Conservation (phyloP, 768 basidiomycete genomes). For the Galerina sulciceps region DNA sequence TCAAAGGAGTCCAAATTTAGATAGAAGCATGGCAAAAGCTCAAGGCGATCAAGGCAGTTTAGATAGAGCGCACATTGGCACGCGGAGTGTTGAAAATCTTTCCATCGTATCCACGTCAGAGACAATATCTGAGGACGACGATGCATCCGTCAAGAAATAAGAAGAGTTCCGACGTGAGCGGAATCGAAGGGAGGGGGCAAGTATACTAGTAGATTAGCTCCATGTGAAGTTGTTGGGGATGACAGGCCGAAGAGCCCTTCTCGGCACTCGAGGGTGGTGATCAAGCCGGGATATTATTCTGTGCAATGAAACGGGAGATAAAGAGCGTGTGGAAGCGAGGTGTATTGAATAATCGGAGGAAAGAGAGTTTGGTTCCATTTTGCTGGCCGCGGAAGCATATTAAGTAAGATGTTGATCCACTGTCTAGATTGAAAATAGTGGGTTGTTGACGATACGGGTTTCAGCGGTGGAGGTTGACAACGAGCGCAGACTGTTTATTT, state of each 20-base stretch:
- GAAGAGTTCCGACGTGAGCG: slow-evolving; percentile 19
- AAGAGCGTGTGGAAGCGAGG: no score
- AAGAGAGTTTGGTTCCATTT: slow-evolving; percentile 6
- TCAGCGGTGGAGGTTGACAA: neutral
- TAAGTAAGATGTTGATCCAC: neutral
- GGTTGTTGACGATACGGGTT: neutral
- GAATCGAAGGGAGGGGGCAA: slow-evolving; percentile 4
- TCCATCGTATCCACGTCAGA: slow-evolving; percentile 12
- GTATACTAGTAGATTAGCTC: neutral
- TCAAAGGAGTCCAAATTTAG: slow-evolving; percentile 1
- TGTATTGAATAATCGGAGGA: neutral
- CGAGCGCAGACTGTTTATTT: slow-evolving; percentile 1
- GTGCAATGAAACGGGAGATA: neutral
- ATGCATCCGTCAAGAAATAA: slow-evolving; percentile 2
- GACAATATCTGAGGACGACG: slow-evolving; percentile 4
- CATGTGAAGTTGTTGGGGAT: neutral
- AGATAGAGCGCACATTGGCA: neutral
- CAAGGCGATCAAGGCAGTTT: neutral
- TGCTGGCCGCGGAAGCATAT: slow-evolving; percentile 20
- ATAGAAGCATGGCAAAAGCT: slow-evolving; percentile 7
- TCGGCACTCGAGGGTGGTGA: neutral
- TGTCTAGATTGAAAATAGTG: neutral
- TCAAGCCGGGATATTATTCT: neutral
- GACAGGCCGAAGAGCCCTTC: neutral
- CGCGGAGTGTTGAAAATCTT: slow-evolving; percentile 7